These are phyloP conservation scores for Fraxinus greggii DNA, from an alignment of 305 asterid genomes.

Conservation along the genomic window DNA sequence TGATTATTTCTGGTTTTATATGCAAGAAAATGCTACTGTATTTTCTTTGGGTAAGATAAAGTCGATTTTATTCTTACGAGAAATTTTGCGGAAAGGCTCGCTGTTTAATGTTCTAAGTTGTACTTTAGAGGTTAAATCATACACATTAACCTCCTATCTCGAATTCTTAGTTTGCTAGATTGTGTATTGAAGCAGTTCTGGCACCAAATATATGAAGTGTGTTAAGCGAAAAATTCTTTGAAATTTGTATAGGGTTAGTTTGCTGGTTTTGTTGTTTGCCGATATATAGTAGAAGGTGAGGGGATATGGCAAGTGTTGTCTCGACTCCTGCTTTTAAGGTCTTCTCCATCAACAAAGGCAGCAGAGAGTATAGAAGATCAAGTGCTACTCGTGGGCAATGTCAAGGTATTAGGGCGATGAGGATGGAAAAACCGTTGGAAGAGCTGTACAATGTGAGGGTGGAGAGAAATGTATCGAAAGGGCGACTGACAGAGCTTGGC, in stretches of 20 bases:
- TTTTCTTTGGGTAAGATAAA: not conserved
- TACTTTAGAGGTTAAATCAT: not conserved
- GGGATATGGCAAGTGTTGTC: slow-evolving; percentile 48
- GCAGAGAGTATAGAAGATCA: slow-evolving; percentile 12
- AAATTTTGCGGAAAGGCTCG: not conserved
- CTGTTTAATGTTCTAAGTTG: not conserved
- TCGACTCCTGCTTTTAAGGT: slow-evolving; percentile 38
- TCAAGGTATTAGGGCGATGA: slow-evolving; percentile 44
- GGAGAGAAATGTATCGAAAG: slow-evolving; percentile 63
- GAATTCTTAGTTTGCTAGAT: not conserved
- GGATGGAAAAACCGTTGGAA: slow-evolving; percentile 72
- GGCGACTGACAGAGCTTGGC: slow-evolving; percentile 64
- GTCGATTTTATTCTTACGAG: not conserved
- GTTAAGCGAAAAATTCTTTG: not conserved
- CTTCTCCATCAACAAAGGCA: slow-evolving; percentile 26
- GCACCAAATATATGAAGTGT: not conserved
- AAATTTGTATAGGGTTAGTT: not conserved
- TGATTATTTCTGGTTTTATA: not conserved
- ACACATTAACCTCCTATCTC: not conserved
- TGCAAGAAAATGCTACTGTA: not conserved
- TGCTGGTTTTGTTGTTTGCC: not conserved
- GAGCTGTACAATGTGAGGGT: slow-evolving; percentile 87
- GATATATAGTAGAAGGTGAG: not conserved
- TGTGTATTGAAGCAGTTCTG: not conserved
- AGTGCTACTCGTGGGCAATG: slow-evolving; percentile 18